Conservation (phyloP, 169 alveolate genomes). For the Cryptosporidium ryanae region DNA sequence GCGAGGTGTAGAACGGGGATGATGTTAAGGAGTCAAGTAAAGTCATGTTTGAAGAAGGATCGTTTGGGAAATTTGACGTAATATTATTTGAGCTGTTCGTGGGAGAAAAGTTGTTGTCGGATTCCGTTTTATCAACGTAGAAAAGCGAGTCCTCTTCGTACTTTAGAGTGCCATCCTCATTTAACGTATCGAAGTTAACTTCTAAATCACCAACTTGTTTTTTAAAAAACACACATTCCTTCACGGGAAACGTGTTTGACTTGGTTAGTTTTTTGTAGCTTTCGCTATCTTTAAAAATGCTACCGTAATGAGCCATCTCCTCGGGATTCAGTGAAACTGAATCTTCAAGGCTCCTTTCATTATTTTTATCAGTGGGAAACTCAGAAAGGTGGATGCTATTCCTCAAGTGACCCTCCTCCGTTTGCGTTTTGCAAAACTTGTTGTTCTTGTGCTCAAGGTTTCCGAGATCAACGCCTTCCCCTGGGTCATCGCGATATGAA, state of each 20-base stretch:
- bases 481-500: neutral
- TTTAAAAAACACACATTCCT: no score
- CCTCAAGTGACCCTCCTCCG: no score
- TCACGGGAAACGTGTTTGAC: neutral
- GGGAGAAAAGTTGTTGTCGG: neutral
- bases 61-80: neutral
- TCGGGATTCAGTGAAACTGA: no score
- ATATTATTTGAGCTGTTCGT: conserved; percentile 31
- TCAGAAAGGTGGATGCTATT: no score
- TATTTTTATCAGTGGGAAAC: no score
- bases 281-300: no score
- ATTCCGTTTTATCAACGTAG: neutral
- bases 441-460: neutral
- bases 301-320: no score
- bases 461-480: neutral
- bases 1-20: conserved; percentile 5
- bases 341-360: no score
- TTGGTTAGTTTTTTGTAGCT: neutral
- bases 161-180: neutral
- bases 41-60: conserved; percentile 30
- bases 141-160: neutral
- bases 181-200: neutral
- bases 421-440: neutral
- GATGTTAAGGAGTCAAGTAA: conserved; percentile 6
- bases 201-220: no score